A percentile compares a stretch with the other conserved stretches of the same genome.
Evolutionary conservation across 2,329 filamentous ascomycete species (phyloP).

Genomic region (Helotiales sp.): DNA sequence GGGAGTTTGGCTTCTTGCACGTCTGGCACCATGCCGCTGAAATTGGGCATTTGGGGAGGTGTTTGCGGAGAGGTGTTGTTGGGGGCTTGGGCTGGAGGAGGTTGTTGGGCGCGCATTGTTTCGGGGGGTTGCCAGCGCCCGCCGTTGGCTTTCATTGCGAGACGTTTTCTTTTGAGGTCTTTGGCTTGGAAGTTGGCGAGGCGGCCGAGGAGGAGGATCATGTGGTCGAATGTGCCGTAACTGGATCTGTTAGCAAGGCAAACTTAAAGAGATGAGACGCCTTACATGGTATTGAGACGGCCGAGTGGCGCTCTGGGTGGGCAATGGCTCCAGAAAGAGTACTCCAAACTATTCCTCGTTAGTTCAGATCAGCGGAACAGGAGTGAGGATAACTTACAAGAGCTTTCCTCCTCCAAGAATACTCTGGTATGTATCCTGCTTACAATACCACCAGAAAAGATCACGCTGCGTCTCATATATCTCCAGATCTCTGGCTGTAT

Average conservation of each 20-base stretch:
- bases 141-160: slow-evolving; percentile 61
- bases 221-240: slow-evolving; percentile 87
- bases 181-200: slow-evolving; percentile 77
- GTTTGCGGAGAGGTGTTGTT: slow-evolving; percentile 25
- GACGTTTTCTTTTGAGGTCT: slow-evolving; percentile 80
- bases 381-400: slow-evolving; percentile 65
- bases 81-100: slow-evolving; percentile 13
- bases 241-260: slow-evolving; percentile 49
- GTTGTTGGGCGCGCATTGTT: slow-evolving; percentile 19
- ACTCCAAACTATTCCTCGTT: slow-evolving; percentile 59
- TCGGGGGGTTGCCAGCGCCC: slow-evolving; percentile 43
- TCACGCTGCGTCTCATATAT: slow-evolving; percentile 83
- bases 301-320: slow-evolving; percentile 83
- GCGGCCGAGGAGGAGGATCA: slow-evolving; percentile 80
- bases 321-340: slow-evolving; percentile 81
- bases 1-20: slow-evolving; percentile 37
- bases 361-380: slow-evolving; percentile 4
- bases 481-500: slow-evolving; percentile 66
- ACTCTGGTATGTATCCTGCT: slow-evolving; percentile 92
- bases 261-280: slow-evolving; percentile 13
- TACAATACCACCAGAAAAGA: slow-evolving; percentile 94
- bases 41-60: slow-evolving; percentile 32
- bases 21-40: slow-evolving; percentile 42
- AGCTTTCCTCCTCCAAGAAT: slow-evolving; percentile 83
- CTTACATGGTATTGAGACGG: slow-evolving; percentile 72